Conservation (phyloP, 2,329 filamentous ascomycete genomes). For the Colletotrichum euphorbiae region DNA sequence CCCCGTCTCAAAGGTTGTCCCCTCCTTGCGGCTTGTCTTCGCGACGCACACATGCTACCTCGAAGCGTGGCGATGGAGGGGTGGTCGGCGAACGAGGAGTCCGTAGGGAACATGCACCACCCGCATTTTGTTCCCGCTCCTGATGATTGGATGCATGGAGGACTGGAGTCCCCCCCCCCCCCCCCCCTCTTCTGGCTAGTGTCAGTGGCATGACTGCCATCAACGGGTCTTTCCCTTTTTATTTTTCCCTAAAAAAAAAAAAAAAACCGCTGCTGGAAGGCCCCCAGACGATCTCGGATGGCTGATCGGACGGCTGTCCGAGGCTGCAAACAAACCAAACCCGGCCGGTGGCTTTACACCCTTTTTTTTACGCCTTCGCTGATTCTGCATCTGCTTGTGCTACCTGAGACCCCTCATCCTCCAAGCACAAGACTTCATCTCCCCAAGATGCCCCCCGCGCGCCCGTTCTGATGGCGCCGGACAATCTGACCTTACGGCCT, state of each 20-base stretch:
- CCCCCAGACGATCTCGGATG: constrained; percentile 35
- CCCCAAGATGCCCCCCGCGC: neutral
- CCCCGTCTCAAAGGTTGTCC: constrained; percentile 12
- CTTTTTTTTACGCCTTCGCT: neutral
- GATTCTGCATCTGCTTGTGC: neutral
- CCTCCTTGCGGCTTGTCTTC: constrained; percentile 32
- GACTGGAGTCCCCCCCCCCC: constrained; percentile 19
- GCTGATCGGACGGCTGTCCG: constrained; percentile 31
- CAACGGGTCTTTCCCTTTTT: constrained; percentile 33
- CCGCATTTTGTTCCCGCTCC: constrained; percentile 20
- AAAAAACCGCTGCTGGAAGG: neutral
- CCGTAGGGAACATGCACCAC: constrained; percentile 11
- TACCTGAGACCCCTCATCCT: neutral
- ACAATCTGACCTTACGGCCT: constrained; percentile 14
- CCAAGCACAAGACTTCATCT: too few relatives aligned
- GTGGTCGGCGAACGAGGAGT: constrained; percentile 29
- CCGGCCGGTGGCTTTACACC: constrained; percentile 7
- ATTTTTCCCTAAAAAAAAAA: neutral
- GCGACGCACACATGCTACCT: constrained; percentile 38
- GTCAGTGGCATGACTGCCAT: constrained; percentile 35
- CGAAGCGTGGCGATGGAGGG: constrained; percentile 39
- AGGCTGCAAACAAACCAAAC: constrained; percentile 28
- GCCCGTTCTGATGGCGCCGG: constrained; percentile 19
- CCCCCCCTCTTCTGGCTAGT: constrained; percentile 36
- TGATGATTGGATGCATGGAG: constrained; percentile 9